Base-by-base conservation (phyloP, 2,329 filamentous ascomycete species). In the Scedosporium apiospermum region DNA sequence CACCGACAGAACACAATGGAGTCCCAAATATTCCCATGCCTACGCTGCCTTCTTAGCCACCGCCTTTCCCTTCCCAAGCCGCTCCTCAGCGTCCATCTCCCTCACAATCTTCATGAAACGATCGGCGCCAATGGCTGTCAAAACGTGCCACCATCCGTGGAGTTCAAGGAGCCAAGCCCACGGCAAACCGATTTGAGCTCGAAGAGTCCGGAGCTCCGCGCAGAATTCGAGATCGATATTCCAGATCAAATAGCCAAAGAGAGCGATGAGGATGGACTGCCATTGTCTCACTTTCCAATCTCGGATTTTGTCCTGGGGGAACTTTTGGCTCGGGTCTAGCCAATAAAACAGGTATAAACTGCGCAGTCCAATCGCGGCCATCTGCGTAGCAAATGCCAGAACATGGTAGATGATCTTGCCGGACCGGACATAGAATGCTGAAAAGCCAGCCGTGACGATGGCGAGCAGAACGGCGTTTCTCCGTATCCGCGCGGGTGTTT, bases 101-200 rank as follows among this genome's bases (percentile, higher is more conserved):
- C 71, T 66, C 42, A 65, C 65, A 21, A 72, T 67, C 2, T 67
- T 64, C 70, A 78, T 78, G 53, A 75, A 76, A 57, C 69, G 68
- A 26, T 76, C 77, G 4, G 83, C 82, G 0, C 81, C 79, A 21
- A 83, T 72, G 0, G 82, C 84, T 0, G 84, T 87, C 27, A 85
- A 71, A 16, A 87, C 71, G 66, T 87, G 84, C 84, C 84, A 87
- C 84, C 83, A 87, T 1, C 83, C 84, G 67, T 87, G 84, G 14
- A 86, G 68, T 71, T 87, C 84, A 4, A 87, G 69, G 0, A 82
- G 41, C 70, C 81, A 84, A 1, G 78, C 80, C 77, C 76, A 82
- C 0, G 84, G 84, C 53, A 84, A 69, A 0, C 84, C 83, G 2
- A 86, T 66, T 0, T 61, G 65, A 6, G 72, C 71, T 58, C 82